Conservation (phyloP, 306 rosid species). For the Inga laurina region DNA sequence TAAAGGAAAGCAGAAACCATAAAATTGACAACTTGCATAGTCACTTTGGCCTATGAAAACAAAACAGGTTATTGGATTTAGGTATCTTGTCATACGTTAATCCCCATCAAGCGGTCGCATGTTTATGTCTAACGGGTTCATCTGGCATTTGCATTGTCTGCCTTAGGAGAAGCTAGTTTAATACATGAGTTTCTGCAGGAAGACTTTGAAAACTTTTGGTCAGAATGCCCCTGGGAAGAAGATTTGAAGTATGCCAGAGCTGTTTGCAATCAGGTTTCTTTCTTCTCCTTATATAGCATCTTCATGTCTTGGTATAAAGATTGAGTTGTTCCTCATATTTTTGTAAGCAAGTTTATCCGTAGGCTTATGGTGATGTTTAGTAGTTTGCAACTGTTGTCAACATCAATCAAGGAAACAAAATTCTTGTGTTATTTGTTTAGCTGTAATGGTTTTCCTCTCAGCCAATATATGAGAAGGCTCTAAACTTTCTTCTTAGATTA, state of each 20-base stretch:
- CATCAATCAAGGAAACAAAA: background rate
- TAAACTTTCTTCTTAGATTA: background rate
- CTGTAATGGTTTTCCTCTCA: background rate
- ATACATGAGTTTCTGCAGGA: constrained; percentile 63
- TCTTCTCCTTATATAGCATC: constrained; percentile 12
- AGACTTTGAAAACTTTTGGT: constrained; percentile 94
- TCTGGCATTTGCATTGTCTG: background rate
- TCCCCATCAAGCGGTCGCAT: background rate
- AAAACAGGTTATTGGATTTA: background rate
- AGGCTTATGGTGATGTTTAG: background rate
- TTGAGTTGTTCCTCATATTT: background rate
- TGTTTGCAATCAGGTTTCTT: constrained; percentile 74
- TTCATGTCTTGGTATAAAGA: background rate
- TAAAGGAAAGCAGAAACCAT: background rate
- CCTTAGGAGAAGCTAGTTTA: background rate
- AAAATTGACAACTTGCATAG: background rate
- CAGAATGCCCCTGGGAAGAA: constrained; percentile 97
- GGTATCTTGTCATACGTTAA: background rate
- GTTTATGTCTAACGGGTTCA: background rate
- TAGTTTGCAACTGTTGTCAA: background rate
- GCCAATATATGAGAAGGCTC: background rate
- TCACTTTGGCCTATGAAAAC: background rate
- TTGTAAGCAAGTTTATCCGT: background rate
- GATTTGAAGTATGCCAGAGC: constrained; percentile 83
- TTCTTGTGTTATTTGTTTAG: background rate